Base-by-base conservation (phyloP, 345 rosid genomes). In the Nephelium lappaceum region DNA sequence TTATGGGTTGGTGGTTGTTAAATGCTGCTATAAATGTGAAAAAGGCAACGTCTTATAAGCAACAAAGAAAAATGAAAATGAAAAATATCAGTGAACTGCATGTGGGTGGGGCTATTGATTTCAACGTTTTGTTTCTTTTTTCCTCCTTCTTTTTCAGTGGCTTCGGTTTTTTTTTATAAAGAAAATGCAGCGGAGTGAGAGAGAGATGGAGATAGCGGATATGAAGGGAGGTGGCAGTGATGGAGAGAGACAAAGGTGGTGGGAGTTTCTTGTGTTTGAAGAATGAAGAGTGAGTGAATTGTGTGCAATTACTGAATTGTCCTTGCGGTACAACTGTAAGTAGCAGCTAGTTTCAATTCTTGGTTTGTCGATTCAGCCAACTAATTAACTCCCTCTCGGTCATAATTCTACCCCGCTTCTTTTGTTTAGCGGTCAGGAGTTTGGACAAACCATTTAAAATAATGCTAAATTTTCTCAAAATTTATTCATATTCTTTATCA, bases 1-100 rank as follows among this genome's bases (percentile, higher is more conserved):
- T 19, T 67, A n/a, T n/a, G n/a, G n/a, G n/a, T n/a, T n/a, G n/a
- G n/a, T n/a, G n/a, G n/a, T n/a, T n/a, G n/a, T n/a, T n/a, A 31
- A 60, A 21, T 12, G 77, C 42, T 8, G 68, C 78, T n/a, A n/a
- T n/a, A n/a, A n/a, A 63, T 75, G 78, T 18, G 43, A 64, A 72
- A 31, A 69, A 15, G 18, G 57, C 5, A 72, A 3, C 4, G 27
- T 53, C 69, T 0, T 8, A 5, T 0, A 15, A 64, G 36, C 36
- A 9, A 45, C 12, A 23, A 24, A 11, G 55, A 19, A 5, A 8
- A 19, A 19, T n/a, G 36, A 7, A 24, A 73, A 69, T 14, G 36
- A 31, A 31, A 31, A 31, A 31, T 31, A 31, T 31, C 0, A 31
- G 41, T 47, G 73, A 10, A 67, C 45, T 79, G 76, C 49, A 47